phyloP scores from a whole-genome alignment of 352 stramenopile genomes.

The Pseudoperonospora humuli region DNA sequence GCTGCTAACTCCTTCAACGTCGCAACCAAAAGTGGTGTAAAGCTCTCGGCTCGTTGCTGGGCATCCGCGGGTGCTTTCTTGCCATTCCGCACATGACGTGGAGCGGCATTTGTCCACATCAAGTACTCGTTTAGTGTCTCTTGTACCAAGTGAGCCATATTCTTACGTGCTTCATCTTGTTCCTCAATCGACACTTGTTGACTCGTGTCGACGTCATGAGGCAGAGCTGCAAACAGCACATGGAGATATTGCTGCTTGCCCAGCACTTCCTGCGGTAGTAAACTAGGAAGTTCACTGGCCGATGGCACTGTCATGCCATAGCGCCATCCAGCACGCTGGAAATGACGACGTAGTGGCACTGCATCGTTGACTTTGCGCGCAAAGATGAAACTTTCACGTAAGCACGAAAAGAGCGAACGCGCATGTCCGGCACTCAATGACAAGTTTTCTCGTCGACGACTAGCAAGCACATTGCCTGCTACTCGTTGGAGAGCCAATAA shows the following conservation, averaged over 20 bases:
- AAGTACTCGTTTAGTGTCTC: constrained; percentile 61
- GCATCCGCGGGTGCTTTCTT: constrained; percentile 33
- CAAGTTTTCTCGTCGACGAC: constrained; percentile 29
- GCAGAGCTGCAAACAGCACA: constrained; percentile 36
- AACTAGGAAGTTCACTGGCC: constrained; percentile 43
- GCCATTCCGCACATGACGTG: constrained; percentile 11
- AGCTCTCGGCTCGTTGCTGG: constrained; percentile 44
- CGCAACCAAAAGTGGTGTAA: constrained; percentile 44
- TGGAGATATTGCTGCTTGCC: constrained; percentile 73
- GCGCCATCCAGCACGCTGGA: constrained; percentile 45
- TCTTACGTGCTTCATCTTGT: constrained; percentile 51
- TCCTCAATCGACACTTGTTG: constrained; percentile 23
- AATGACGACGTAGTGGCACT: constrained; percentile 38
- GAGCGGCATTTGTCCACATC: constrained; percentile 34
- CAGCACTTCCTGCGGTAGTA: constrained; percentile 66
- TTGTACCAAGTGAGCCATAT: constrained; percentile 61
- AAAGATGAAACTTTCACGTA: constrained; percentile 70
- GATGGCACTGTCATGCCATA: constrained; percentile 32
- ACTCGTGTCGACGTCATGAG: constrained; percentile 26
- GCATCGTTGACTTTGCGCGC: constrained; percentile 69
- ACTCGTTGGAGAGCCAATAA: constrained; percentile 59
- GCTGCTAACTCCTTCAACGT: constrained; percentile 38
- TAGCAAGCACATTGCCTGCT: constrained; percentile 57
- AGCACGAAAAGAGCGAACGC: constrained; percentile 33
- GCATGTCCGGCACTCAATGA: constrained; percentile 56